Evolutionary conservation across 2,329 filamentous ascomycete genomes (phyloP), one percentile per base, ranked within the genome.

Genomic region (Epichloe baconii): DNA sequence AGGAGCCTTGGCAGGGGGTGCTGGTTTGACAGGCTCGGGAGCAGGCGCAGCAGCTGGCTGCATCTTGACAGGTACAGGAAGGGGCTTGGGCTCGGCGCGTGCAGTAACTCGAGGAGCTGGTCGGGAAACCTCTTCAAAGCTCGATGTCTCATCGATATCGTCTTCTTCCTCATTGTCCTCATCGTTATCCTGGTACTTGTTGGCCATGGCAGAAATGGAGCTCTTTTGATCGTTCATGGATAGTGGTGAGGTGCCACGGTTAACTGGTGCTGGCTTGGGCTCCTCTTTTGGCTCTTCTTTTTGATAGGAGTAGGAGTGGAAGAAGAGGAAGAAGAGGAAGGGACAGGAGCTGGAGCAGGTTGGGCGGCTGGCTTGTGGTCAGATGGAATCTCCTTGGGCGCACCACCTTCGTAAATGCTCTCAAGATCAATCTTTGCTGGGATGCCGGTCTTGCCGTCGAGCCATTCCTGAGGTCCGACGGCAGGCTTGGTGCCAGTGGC

Each of bases 341-440:
- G 21, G 2, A 35, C 66, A 44, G 73, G 65, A 37, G 69, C 62
- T 26, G 76, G 66, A 17, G 73, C 61, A 1, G 75, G 67, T 54
- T 71, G 65, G 49, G 71, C 66, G 19, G 71, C 66, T 12, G 83
- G 73, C 66, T 83, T 85, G 66, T 81, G 82, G 59, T 86, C 81
- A 6, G 82, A 72, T 5, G 85, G 65, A 17, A 95, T 77, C 69
- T 95, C 88, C 59, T 86, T 81, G 4, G 88, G 82, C 5, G 83
- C 85, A 55, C 79, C 79, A 50, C 90, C 90, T 41, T 95, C 88
- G 67, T 94, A 97, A 46, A 97, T 68, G 61, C 86, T 90, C 68
- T 94, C 90, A 60, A 98, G 80, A 58, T 93, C 91, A 64, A 98
- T 90, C 77, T 95, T 97, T 54, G 89, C 77, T 7, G 93, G 90